Base-by-base conservation (phyloP, 495 filamentous ascomycete genomes). In the Penicillium alfredii region DNA sequence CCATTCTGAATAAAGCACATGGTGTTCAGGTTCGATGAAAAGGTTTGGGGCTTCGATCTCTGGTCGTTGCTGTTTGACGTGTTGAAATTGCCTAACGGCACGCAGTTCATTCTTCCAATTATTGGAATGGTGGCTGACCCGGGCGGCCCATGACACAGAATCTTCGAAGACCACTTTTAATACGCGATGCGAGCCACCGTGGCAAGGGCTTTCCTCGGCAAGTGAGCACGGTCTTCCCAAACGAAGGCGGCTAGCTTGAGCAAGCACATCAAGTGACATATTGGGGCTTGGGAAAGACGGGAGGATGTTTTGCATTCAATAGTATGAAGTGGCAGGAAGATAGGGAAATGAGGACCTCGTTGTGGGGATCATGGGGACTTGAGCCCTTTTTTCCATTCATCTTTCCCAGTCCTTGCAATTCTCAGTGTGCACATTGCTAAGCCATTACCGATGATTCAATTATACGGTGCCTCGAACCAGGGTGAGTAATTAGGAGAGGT, bases 81-180 rank as follows among this genome's bases (percentile, higher is more conserved):
- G 10, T 16, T 38, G 29, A 24, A 45, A 37, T 8, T 30, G 15
- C 27, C 11, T 34, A 13, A 35, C 3, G 9, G 42, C 41, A n/a
- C 33, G 37, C 10, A 50, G 7, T 33, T 42, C 46, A 10, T 24
- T 29, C 26, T 42, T 27, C 33, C 42, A 45, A 14, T 45, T 37
- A 12, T 25, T 17, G 6, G 30, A 11, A 31, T 39, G 24, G 8
- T 33, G 3, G 28, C 15, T 19, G 16, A 41, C 14, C 29, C 40
- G 27, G n/a, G 46, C 46, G 30, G 46, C 40, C 46, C 46, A 49
- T 16, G 30, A 28, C 21, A 49, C 14, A n/a, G 41, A 45, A 19
- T 45, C 46, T 34, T 49, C 17, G 30, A 45, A 49, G 32, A 45
- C 15, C 17, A 49, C 9, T 28, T 45, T 37, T 36, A 41, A 49